Base-by-base conservation (phyloP, 2,329 filamentous ascomycete genomes). In the Domatiomyces catenatus region DNA sequence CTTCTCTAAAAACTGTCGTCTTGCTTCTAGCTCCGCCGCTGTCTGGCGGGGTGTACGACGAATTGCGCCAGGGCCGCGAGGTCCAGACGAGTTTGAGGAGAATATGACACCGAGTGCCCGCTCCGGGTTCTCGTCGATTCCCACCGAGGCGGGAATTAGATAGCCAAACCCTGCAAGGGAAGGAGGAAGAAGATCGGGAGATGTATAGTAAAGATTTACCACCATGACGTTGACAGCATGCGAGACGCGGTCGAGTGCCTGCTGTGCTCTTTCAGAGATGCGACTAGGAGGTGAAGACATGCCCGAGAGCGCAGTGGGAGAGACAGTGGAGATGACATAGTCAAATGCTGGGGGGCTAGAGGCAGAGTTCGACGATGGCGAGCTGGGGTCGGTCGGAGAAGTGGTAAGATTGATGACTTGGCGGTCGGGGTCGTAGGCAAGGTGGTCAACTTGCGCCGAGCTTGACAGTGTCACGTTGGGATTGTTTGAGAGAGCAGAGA, bases 61-160 rank as follows among this genome's bases (percentile, higher is more conserved):
- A 6, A 47, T 20, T 5, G 48, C 44, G 24, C 24, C 39, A 18
- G 49, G 7, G 17, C 55, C 53, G 17, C 44, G 48, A 7, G 32
- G 47, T 15, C 56, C 61, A n/a, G 72, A 69, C 17, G 76, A 75
- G 56, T 86, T 80, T 2, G 81, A 86, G 66, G 94, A 88, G 66
- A 96, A 96, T 53, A 96, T 84, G 48, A 96, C 89, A 55, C 92
- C 92, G 5, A 98, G 79, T 0, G 83, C 85, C 54, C 80, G 77
- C 64, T 94, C 86, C 1, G 86, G 84, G 63, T 94, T 94, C 57
- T 86, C 74, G 39, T 79, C 77, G 46, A 75, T 72, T 2, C 81
- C 75, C 1, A 86, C 74, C 15, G 80, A 80, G 52, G 80, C 79
- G 1, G 92, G 90, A 52, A 98, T 84, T 4, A 98, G 77, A 66